Conservation (phyloP, 495 filamentous ascomycete genomes). For the Neurospora sp. region DNA sequence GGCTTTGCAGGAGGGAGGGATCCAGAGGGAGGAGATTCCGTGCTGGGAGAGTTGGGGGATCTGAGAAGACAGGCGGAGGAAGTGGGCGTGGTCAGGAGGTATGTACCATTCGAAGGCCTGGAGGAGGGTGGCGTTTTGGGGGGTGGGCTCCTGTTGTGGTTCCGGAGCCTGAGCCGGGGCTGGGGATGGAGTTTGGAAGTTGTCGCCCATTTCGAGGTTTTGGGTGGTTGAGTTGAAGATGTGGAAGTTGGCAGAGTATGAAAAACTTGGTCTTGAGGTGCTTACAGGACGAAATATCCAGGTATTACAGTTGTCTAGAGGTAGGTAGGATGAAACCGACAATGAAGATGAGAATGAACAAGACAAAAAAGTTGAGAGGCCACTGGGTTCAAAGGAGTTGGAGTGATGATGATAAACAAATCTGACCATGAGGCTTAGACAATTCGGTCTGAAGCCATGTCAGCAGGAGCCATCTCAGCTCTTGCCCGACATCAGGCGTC, state of each 20-base stretch:
- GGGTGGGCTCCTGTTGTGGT: slow-evolving; percentile 8
- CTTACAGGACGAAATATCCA: background rate
- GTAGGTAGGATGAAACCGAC: background rate
- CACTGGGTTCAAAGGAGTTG: background rate
- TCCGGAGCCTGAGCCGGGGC: background rate
- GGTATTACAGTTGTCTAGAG: background rate
- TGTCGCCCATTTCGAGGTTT: background rate
- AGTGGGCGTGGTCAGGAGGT: slow-evolving; percentile 54
- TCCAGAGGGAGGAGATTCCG: slow-evolving; percentile 59
- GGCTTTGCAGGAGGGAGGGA: slow-evolving; percentile 62
- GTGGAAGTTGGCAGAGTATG: background rate
- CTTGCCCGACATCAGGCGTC: background rate
- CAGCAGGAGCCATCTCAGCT: background rate
- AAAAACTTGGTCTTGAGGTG: background rate
- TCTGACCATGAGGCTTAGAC: background rate
- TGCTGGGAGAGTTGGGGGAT: slow-evolving; percentile 46
- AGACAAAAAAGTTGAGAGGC: background rate
- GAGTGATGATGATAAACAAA: background rate
- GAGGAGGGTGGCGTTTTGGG: slow-evolving; percentile 51
- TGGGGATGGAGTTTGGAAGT: background rate
- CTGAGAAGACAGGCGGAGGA: slow-evolving; percentile 45
- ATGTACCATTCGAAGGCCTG: slow-evolving; percentile 72
- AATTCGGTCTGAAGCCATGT: background rate
- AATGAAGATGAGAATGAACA: background rate
- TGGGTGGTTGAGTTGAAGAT: background rate